Evolutionary conservation across 108 stramenopile species (phyloP).

Genomic region (Nitzschia sp.): DNA sequence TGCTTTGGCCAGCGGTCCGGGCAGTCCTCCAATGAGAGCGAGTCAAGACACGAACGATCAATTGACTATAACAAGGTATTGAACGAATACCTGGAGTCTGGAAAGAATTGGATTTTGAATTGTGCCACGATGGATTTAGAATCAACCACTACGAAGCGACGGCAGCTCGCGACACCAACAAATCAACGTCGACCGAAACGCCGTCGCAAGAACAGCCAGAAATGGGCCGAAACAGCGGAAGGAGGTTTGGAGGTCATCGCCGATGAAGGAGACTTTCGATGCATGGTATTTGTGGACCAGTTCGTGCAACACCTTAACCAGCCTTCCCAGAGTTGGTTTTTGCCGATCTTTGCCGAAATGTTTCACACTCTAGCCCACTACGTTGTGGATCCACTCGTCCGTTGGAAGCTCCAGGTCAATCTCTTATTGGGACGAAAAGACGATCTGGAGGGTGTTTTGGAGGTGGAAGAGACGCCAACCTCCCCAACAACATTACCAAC

Average conservation of each 20-base stretch:
- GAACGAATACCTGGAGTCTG: constrained; percentile 23
- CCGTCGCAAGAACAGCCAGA: constrained; percentile 4
- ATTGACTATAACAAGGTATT: constrained; percentile 13
- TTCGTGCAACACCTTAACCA: constrained; percentile 12
- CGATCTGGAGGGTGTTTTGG: constrained; percentile 5
- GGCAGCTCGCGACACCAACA: constrained; percentile 4
- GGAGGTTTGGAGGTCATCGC: not conserved
- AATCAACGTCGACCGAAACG: constrained; percentile 22
- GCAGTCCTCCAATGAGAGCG: constrained; percentile 2
- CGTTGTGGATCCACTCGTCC: constrained; percentile 22
- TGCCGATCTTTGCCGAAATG: constrained; percentile 20
- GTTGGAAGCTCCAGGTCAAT: constrained; percentile 29
- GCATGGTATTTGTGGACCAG: constrained; percentile 1
- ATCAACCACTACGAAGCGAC: constrained; percentile 20
- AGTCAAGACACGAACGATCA: not conserved
- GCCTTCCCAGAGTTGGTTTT: constrained; percentile 5
- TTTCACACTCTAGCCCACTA: constrained; percentile 16
- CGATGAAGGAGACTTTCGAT: constrained; percentile 17
- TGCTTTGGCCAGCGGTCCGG: constrained; percentile 22
- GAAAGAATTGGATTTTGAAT: constrained; percentile 23
- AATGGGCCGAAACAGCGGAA: not conserved
- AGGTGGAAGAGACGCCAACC: constrained; percentile 6
- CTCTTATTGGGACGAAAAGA: constrained; percentile 22
- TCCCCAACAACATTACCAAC: not conserved
- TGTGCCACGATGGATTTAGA: constrained; percentile 20